phyloP scores from a whole-genome alignment of 1,284 basidiomycete genomes.

The Fomes fomentarius region DNA sequence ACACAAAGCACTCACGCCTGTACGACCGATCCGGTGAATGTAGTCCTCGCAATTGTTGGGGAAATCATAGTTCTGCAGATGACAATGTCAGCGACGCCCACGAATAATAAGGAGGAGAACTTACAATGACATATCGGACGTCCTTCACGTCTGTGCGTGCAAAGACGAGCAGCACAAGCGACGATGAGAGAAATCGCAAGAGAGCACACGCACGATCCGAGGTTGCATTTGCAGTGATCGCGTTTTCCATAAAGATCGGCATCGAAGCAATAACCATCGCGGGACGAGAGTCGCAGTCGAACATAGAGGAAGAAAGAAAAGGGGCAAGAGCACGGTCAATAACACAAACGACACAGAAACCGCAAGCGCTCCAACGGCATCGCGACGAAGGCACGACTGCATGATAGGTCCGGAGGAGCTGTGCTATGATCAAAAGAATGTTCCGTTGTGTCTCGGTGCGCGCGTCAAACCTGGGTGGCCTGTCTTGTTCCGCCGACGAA shows the following conservation, averaged over 20 bases:
- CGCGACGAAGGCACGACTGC: conserved; percentile 37
- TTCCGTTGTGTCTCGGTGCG: conserved; percentile 47
- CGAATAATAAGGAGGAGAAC: conserved; percentile 35
- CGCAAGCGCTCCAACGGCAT: conserved; percentile 61
- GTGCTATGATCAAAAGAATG: conserved; percentile 39
- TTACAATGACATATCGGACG: conserved; percentile 88
- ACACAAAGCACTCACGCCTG: conserved; percentile 58
- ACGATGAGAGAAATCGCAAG: conserved; percentile 36
- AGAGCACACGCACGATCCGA: conserved; percentile 41
- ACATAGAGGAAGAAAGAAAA: conserved; percentile 28
- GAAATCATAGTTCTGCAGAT: conserved; percentile 89
- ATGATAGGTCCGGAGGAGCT: conserved; percentile 41
- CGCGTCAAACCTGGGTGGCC: conserved; percentile 47
- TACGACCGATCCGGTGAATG: conserved; percentile 92
- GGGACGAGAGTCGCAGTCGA: conserved; percentile 19
- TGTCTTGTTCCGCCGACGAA: conserved; percentile 56
- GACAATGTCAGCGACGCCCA: conserved; percentile 27
- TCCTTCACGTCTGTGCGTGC: conserved; percentile 86
- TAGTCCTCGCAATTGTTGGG: conserved; percentile 97
- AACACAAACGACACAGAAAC: conserved; percentile 40
- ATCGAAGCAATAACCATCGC: conserved; percentile 30
- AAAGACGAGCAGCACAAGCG: conserved; percentile 29
- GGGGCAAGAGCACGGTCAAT: conserved; percentile 56
- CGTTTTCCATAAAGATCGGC: neutral
- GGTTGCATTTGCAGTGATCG: neutral